These are phyloP conservation scores for Podospora comata DNA, from an alignment of 495 filamentous ascomycete species.

Conservation along the genomic window DNA sequence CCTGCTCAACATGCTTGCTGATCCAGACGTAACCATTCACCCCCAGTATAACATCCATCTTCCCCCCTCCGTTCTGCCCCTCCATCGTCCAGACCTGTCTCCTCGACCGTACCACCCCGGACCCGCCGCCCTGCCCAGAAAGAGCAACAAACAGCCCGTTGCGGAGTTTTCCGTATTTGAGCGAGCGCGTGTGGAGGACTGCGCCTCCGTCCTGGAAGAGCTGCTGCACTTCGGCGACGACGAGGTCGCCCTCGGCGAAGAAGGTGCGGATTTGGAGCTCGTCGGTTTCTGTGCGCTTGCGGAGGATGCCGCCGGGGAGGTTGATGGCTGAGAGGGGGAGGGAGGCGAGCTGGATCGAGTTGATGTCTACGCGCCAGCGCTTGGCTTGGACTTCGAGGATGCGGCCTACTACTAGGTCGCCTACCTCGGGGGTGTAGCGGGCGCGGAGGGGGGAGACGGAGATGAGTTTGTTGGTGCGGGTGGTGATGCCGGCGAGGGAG, in stretches of 20 bases:
- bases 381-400: conserved; percentile 87
- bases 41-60: conserved; percentile 82
- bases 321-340: conserved; percentile 89
- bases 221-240: conserved; percentile 88
- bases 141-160: conserved; percentile 88
- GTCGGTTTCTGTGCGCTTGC: conserved; percentile 86
- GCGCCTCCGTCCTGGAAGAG: conserved; percentile 79
- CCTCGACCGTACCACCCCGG: conserved; percentile 74
- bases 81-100: conserved; percentile 83
- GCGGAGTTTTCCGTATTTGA: conserved; percentile 92
- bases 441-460: conserved; percentile 84
- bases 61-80: conserved; percentile 61
- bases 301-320: conserved; percentile 86
- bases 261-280: conserved; percentile 93
- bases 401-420: conserved; percentile 89
- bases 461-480: conserved; percentile 93
- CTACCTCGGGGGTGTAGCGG: conserved; percentile 94
- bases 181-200: conserved; percentile 77
- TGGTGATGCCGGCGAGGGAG: conserved; percentile 81
- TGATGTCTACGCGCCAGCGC: conserved; percentile 92
- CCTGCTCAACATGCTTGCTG: conserved; percentile 64
- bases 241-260: conserved; percentile 84
- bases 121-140: conserved; percentile 72
- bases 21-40: conserved; percentile 98
- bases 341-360: conserved; percentile 73